A percentile compares a stretch with the other conserved stretches of the same genome.
These are phyloP conservation scores for Fusarium keratoplasticum DNA, from an alignment of 2,329 filamentous ascomycete species.

Conservation along the genomic window DNA sequence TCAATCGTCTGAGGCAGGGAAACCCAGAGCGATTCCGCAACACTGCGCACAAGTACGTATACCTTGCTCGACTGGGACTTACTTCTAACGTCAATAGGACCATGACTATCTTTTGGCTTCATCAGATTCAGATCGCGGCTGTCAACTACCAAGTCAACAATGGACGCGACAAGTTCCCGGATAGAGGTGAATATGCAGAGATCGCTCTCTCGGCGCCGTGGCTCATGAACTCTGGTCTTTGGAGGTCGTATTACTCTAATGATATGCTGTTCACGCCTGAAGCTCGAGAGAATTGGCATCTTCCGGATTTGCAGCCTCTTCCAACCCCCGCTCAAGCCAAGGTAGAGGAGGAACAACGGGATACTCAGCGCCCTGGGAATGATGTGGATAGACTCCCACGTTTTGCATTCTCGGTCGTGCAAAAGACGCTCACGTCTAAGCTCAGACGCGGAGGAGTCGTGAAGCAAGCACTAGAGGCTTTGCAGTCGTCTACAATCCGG, in stretches of 20 bases:
- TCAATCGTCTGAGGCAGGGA: slow-evolving; percentile 40
- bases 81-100: slow-evolving; percentile 26
- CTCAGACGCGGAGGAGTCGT: slow-evolving; percentile 42
- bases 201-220: slow-evolving; percentile 41
- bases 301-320: slow-evolving; percentile 47
- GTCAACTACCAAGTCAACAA: slow-evolving; percentile 37
- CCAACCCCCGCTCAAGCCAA: slow-evolving; percentile 26
- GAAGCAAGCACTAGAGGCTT: slow-evolving; percentile 38
- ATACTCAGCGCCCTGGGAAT: accelerated
- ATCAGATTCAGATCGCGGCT: slow-evolving; percentile 48
- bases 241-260: slow-evolving; percentile 49
- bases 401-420: slow-evolving; percentile 48
- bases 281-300: slow-evolving; percentile 45
- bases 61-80: accelerated
- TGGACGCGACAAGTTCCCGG: slow-evolving; percentile 16
- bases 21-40: slow-evolving; percentile 49
- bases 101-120: slow-evolving; percentile 51
- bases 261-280: slow-evolving; percentile 45
- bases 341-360: background rate
- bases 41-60: slow-evolving; percentile 47
- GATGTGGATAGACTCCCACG: slow-evolving; percentile 39
- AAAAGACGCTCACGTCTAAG: slow-evolving; percentile 35
- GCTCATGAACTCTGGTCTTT: slow-evolving; percentile 47
- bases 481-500: slow-evolving; percentile 43
- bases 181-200: slow-evolving; percentile 33